Evolutionary conservation across 257 asterid species (phyloP).

Genomic region (Nemophila menziesii): DNA sequence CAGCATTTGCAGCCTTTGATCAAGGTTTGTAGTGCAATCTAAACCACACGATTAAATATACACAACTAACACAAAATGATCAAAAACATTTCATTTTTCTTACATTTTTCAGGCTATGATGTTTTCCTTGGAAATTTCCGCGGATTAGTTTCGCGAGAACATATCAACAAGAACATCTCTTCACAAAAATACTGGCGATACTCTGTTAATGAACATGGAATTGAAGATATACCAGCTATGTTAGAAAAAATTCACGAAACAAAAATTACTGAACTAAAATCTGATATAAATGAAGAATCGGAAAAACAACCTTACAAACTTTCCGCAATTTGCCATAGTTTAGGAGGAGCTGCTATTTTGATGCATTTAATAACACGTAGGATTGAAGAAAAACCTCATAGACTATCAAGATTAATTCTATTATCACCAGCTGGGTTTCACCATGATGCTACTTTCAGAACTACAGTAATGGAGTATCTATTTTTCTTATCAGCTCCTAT

Average conservation of each 20-base stretch:
- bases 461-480: conserved; percentile 41
- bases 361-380: conserved; percentile 63
- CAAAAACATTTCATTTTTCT: conserved; percentile 6
- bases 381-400: conserved; percentile 69
- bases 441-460: conserved; percentile 47
- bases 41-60: not conserved
- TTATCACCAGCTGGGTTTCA: conserved; percentile 98
- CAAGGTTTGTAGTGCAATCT: conserved; percentile 65
- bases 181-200: conserved; percentile 73
- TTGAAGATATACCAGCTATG: conserved; percentile 91
- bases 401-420: conserved; percentile 76
- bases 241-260: conserved; percentile 82
- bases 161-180: conserved; percentile 62
- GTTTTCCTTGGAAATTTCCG: conserved; percentile 94
- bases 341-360: conserved; percentile 88
- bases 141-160: conserved; percentile 92
- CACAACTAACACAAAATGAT: not conserved
- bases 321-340: conserved; percentile 85
- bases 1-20: conserved; percentile 99
- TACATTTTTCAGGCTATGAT: conserved; percentile 64
- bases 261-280: conserved; percentile 58
- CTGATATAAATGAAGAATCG: conserved; percentile 33
- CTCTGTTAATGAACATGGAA: conserved; percentile 92
- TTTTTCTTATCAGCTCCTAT: conserved; percentile 53
- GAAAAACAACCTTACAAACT: conserved; percentile 62